Base-by-base conservation (phyloP, 345 rosid species). In the Draba incana region DNA sequence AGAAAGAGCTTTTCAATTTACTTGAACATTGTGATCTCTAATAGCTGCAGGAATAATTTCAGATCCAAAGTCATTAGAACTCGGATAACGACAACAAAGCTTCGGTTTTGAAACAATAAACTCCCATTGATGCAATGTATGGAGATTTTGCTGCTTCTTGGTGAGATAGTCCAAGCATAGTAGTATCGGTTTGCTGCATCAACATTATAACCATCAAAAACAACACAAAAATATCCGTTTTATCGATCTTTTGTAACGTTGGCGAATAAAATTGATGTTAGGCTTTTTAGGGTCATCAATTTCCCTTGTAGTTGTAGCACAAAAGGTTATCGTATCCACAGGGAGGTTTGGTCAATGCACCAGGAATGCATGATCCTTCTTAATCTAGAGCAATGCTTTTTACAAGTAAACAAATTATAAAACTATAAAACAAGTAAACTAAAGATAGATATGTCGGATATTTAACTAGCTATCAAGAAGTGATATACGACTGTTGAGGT, bases 81-180 rank as follows among this genome's bases (percentile, higher is more conserved):
- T 83, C 30, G 97, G 98, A 80, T 76, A 93, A 59, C 82, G 80
- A 86, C 44, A 90, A 74, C 60, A 93, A 61, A n/a, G 80, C 61
- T 55, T 84, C 92, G 0, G 92, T 93, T 81, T 81, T 87, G 75
- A 93, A 90, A 51, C 88, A 76, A 41, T 93, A 90, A 46, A 93
- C 89, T 77, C 96, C 98, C 98, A 93, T 93, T 15, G 98, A 90
- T 65, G 98, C 98, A 51, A 88, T 81, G 59, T 85, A 90, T 12
- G 97, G 96, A 47, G 81, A 78, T 61, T 70, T 60, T 61, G 48
- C 46, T 10, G 98, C 94, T 51, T 88, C 92, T 74, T 82, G 83
- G 1, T 76, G 83, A 71, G 94, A 78, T 46, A 90, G 77, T 42
- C 98, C 97, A 10, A 87, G 66, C 57, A 48, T 74, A 57, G 84